A percentile compares a stretch with the other conserved stretches of the same genome.
phyloP scores from a whole-genome alignment of 2,329 filamentous ascomycete species.

The Hirsutella minnesotensis region DNA sequence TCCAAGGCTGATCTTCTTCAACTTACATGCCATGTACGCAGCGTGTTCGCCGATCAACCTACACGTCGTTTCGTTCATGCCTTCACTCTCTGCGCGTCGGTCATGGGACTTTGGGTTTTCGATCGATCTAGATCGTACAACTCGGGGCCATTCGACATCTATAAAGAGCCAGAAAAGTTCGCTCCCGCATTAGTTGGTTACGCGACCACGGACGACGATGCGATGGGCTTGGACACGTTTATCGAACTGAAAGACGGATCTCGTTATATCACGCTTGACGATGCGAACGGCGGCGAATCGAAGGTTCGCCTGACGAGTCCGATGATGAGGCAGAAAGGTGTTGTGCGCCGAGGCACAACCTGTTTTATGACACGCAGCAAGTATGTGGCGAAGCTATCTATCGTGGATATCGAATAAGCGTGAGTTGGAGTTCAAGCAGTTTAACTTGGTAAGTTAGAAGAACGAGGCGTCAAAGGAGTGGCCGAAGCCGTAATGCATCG shows the following conservation, averaged over 20 bases:
- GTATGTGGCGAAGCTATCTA: no score
- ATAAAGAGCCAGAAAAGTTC: neutral
- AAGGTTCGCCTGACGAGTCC: no score
- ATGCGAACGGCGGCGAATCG: neutral
- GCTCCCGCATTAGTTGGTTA: neutral
- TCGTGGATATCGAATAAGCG: no score
- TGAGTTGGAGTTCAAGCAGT: no score
- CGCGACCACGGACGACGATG: neutral
- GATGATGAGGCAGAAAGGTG: no score
- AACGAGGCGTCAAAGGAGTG: no score
- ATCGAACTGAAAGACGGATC: neutral
- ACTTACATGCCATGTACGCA: neutral
- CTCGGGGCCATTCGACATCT: no score
- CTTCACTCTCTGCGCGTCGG: neutral
- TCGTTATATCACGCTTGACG: neutral
- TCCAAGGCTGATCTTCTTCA: neutral
- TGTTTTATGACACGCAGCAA: neutral
- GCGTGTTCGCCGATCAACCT: neutral
- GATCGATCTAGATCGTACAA: neutral
- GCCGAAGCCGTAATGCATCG: no score
- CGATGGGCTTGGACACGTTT: neutral
- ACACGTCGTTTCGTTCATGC: neutral
- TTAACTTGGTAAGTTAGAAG: no score
- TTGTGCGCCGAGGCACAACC: no score
- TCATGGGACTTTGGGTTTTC: neutral